Evolutionary conservation across 2,329 filamentous ascomycete genomes (phyloP).

Genomic region (Diplodia seriata): DNA sequence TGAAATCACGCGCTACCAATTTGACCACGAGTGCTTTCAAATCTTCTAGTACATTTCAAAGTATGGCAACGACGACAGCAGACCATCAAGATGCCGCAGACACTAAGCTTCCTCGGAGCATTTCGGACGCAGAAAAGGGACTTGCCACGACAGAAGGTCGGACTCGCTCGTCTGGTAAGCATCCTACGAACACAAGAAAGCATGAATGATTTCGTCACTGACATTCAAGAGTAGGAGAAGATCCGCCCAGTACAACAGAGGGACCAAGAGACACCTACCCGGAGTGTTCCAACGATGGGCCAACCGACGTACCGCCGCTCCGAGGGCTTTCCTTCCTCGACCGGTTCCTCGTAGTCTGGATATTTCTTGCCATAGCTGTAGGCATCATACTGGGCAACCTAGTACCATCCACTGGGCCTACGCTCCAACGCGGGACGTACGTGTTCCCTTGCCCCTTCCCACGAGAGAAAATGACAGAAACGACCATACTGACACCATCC

Average conservation of each 20-base stretch:
- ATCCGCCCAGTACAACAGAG: not conserved
- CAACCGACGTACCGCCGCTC: conserved; percentile 4
- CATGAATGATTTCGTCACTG: not conserved
- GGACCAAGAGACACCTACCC: not conserved
- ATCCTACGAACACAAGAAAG: not conserved
- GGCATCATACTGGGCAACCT: conserved; percentile 79
- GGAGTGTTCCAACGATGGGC: not conserved
- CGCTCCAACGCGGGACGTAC: conserved; percentile 69
- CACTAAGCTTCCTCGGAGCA: not conserved
- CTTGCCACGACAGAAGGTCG: not conserved
- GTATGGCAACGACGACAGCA: not conserved
- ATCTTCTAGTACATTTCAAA: not conserved
- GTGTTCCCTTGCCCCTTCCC: conserved; percentile 48
- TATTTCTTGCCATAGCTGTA: conserved; percentile 77
- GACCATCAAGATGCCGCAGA: not conserved
- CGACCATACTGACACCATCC: no score
- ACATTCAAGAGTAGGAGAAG: not conserved
- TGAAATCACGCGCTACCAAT: not conserved
- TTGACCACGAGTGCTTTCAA: not conserved
- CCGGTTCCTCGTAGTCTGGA: conserved; percentile 63
- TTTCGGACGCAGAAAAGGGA: conserved; percentile 4
- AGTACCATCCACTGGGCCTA: conserved; percentile 65
- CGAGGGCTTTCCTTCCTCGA: conserved; percentile 53
- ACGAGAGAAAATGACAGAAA: not conserved
- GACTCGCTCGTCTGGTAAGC: not conserved